These are phyloP conservation scores for Quercus cerris DNA, from an alignment of 306 rosid species.

Conservation along the genomic window DNA sequence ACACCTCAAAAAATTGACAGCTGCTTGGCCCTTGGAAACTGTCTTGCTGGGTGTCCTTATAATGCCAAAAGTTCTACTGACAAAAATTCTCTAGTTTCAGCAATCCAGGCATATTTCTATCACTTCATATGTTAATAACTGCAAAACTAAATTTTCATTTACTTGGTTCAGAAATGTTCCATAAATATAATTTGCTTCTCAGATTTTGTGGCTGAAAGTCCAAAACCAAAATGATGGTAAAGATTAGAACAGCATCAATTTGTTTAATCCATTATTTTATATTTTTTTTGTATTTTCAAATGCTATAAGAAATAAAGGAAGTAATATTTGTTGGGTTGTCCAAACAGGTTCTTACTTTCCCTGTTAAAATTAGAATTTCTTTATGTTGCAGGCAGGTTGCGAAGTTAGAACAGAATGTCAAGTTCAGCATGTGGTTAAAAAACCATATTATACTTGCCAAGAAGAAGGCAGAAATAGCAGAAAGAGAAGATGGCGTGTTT, in stretches of 20 bases:
- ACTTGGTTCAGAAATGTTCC: neutral
- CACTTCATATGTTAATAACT: neutral
- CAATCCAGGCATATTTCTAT: constrained; percentile 25
- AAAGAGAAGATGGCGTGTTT: constrained; percentile 32
- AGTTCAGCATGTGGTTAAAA: constrained; percentile 26
- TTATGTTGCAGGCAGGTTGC: constrained; percentile 24
- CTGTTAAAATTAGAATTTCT: neutral
- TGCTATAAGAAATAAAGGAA: no score
- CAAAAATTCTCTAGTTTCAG: constrained; percentile 25
- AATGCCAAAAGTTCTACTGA: constrained; percentile 35
- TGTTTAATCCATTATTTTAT: neutral
- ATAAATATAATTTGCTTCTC: neutral
- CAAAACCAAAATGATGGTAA: neutral
- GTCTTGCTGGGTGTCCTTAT: constrained; percentile 39
- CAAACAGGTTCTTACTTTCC: neutral
- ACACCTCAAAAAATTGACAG: neutral
- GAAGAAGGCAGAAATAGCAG: constrained; percentile 1
- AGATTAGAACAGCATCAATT: neutral
- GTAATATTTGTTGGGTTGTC: neutral
- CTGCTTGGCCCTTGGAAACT: constrained; percentile 36
- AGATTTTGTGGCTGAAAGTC: neutral
- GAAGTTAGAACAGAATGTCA: constrained; percentile 19
- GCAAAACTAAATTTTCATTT: neutral
- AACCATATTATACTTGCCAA: neutral
- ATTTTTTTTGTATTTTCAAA: neutral